phyloP scores from a whole-genome alignment of 805 yeast species.

The Schwanniomyces sp. region DNA sequence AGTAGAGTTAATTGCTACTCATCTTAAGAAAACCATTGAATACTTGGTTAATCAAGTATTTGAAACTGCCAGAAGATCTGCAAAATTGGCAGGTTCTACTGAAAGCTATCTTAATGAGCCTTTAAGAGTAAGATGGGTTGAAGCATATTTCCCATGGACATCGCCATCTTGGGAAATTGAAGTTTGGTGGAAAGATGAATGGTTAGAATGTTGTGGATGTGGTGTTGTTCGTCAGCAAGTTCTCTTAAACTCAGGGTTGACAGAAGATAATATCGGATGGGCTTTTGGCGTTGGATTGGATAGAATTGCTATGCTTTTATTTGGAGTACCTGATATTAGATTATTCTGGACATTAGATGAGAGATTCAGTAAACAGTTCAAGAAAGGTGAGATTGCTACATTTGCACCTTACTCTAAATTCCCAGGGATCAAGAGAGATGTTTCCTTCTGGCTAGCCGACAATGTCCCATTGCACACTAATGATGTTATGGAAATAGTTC shows the following conservation, averaged over 20 bases:
- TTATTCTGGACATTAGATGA: constrained; percentile 87
- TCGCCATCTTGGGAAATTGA: constrained; percentile 98
- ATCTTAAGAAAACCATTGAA: constrained; percentile 85
- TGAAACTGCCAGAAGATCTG: constrained; percentile 64
- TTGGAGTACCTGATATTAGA: constrained; percentile 94
- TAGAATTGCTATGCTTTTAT: constrained; percentile 91
- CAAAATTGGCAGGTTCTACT: constrained; percentile 57
- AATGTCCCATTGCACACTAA: constrained; percentile 64
- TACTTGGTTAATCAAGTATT: constrained; percentile 80
- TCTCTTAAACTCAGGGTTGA: constrained; percentile 65
- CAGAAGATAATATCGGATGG: constrained; percentile 76
- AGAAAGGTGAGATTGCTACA: constrained; percentile 58
- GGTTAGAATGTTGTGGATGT: constrained; percentile 97
- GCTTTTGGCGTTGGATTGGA: constrained; percentile 97
- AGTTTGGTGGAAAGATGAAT: constrained; percentile 97
- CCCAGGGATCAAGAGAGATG: constrained; percentile 84
- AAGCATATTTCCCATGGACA: constrained; percentile 97
- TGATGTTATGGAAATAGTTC: constrained; percentile 90
- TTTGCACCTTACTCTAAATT: constrained; percentile 89
- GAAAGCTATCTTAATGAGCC: constrained; percentile 68
- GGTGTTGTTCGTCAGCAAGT: constrained; percentile 86
- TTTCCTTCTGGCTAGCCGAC: constrained; percentile 85
- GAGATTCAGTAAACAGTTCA: constrained; percentile 74
- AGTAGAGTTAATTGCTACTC: constrained; percentile 66
- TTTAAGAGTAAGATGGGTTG: constrained; percentile 88